Evolutionary conservation across 2,329 filamentous ascomycete species (phyloP), one percentile per base, ranked within the genome.

Genomic region (Ophiognomonia clavigignenti-juglandacearum): DNA sequence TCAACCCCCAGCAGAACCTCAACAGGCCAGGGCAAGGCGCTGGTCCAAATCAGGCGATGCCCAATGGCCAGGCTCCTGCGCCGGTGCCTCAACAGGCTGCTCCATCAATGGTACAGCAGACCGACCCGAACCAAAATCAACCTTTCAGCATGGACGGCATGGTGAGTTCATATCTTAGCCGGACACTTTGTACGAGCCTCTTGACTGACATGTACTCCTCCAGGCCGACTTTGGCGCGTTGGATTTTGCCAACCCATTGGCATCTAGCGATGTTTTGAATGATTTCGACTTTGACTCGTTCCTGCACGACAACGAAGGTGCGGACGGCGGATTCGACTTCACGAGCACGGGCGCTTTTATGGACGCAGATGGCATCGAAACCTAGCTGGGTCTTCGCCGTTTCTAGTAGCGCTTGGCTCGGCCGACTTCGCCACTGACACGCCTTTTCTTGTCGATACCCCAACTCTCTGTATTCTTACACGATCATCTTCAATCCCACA

Each of bases 251-350:
- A 78, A 81, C 53, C 75, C 78, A 2, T 61, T 75, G 22, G 68
- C 70, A 51, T 71, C 72, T 6, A 66, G 65, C 45, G 75, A 84
- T 58, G 80, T 84, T 29, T 68, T 85, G 39, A 80, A 79, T 56
- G 81, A 83, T 54, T 85, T 85, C 56, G 82, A 85, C 54, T 79
- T 85, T 55, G 82, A 85, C 61, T 83, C 81, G 2, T 85, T 85
- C 68, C 66, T 85, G 7, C 79, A 85, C 53, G 72, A 77, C 47
- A 72, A 75, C 50, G 74, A 75, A 39, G 69, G 64, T 27, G 73
- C 71, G 34, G 67, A 68, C 35, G 62, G 65, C 36, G 62, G 59
- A 4, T 84, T 83, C 53, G 77, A 78, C 63, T 83, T 84, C 57
- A 67, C 67, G 52, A 63, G 70, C 14, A 65, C 67, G 20, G 61